A percentile compares a stretch with the other conserved stretches of the same genome.
phyloP scores from a whole-genome alignment of 2,329 filamentous ascomycete species.

The Neopestalotiopsis clavispora region DNA sequence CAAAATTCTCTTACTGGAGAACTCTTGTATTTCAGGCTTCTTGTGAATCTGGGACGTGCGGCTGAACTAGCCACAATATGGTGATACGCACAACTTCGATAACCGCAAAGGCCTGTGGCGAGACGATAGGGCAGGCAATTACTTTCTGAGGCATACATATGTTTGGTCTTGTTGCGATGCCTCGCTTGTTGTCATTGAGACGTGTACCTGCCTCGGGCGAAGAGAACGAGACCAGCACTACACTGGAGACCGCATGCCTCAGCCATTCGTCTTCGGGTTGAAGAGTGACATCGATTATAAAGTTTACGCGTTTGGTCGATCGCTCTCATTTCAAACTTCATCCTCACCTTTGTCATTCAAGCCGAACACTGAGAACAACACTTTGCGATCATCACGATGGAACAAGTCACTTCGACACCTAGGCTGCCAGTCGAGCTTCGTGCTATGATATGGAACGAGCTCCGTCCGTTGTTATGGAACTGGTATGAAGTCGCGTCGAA shows the following conservation, averaged over 20 bases:
- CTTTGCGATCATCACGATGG: neutral
- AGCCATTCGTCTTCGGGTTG: too few species aligned
- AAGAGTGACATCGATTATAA: too few species aligned
- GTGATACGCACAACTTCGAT: neutral
- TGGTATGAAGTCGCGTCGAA: neutral
- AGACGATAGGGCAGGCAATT: neutral
- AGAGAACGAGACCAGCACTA: too few species aligned
- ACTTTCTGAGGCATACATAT: too few species aligned
- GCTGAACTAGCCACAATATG: neutral
- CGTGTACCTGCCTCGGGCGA: too few species aligned
- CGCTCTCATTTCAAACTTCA: too few species aligned
- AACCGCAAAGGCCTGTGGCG: neutral
- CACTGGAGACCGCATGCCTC: too few species aligned
- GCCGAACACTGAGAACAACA: neutral
- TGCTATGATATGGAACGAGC: neutral
- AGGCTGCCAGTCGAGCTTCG: neutral
- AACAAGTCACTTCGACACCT: neutral
- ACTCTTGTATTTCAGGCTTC: neutral
- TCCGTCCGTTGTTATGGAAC: too few species aligned
- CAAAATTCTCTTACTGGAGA: neutral
- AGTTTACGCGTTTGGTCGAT: too few species aligned
- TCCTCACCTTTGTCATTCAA: neutral
- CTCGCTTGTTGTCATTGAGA: too few species aligned
- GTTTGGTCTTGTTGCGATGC: too few species aligned
- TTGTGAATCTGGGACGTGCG: neutral